Evolutionary conservation across 1,284 basidiomycete species (phyloP), one percentile per base, ranked within the genome.

Genomic region (Pseudozyma pruni): DNA sequence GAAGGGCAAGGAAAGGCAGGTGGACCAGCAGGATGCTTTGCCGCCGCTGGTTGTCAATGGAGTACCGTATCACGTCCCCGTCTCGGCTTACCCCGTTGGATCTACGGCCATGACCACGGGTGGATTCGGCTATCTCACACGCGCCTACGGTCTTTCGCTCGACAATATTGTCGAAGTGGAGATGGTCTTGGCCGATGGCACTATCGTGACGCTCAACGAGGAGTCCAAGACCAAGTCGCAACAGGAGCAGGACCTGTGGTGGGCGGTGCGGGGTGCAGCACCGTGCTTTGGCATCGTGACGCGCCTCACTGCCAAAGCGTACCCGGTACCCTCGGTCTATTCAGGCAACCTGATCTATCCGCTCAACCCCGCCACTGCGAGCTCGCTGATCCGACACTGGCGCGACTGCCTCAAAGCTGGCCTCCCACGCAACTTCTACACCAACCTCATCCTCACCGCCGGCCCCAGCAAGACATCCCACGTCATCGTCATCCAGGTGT

Each of bases 331-430:
- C 3, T 88, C 91, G 13, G 92, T 94, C 2, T 94, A 91, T 72
- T 91, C 92, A 14, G 93, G 92, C 10, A 94, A 93, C 81, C 85
- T 94, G 48, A 89, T 95, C 74, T 95, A 91, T 82, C 90, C 91
- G 23, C 93, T 94, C 84, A 89, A 92, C 79, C 87, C 87, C 41
- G 86, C 88, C 8, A 94, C 92, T 0, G 90, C 93, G 0, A 88
- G 91, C 8, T 92, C 91, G 8, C 87, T 95, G 32, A 89, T 95
- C 80, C 90, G 89, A 69, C 93, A 95, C 83, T 93, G 93, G 85
- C 88, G 93, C 25, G 93, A 95, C 82, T 94, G 92, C 78, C 87
- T 94, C 83, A 94, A 94, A 78, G 88, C 88, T 32, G 66, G 58
- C 1, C 55, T 77, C 22, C 91, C 92, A 14, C 87, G 90, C 22